These are phyloP conservation scores for Albophoma yamanashiensis DNA, from an alignment of 2,329 filamentous ascomycete species.

Conservation along the genomic window DNA sequence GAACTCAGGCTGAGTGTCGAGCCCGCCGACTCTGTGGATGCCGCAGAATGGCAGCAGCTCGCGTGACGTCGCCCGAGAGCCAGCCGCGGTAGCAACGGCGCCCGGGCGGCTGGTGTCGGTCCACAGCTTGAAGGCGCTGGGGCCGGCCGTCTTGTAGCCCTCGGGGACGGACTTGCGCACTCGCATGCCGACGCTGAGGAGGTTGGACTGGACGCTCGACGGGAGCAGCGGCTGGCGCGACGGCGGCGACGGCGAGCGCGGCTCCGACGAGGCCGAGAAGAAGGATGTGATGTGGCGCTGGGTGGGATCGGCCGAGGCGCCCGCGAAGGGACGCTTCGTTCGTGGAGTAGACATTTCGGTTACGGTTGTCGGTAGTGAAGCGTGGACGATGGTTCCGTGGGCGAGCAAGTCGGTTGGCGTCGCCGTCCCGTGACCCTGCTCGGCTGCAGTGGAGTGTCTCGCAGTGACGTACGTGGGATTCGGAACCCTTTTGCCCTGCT, in stretches of 20 bases:
- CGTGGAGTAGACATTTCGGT: slow-evolving; percentile 39
- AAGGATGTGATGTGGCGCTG: slow-evolving; percentile 56
- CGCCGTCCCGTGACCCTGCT: neutral
- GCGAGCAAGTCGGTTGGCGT: neutral
- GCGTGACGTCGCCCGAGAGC: slow-evolving; percentile 21
- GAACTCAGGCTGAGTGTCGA: slow-evolving; percentile 45
- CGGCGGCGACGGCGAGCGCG: slow-evolving; percentile 15
- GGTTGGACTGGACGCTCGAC: slow-evolving; percentile 60
- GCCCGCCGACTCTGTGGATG: slow-evolving; percentile 62
- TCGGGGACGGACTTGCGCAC: slow-evolving; percentile 88
- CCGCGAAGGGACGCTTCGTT: slow-evolving; percentile 51
- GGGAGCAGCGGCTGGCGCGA: slow-evolving; percentile 42
- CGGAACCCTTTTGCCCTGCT: neutral
- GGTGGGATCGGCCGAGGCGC: slow-evolving; percentile 44
- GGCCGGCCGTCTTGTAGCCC: slow-evolving; percentile 69
- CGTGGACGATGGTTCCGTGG: neutral
- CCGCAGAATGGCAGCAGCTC: slow-evolving; percentile 77
- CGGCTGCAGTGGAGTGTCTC: neutral
- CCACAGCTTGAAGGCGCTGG: slow-evolving; percentile 42
- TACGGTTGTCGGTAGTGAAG: neutral
- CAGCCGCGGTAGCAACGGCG: slow-evolving; percentile 5
- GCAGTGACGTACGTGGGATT: neutral
- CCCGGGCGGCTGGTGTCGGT: slow-evolving; percentile 18
- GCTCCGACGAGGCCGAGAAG: slow-evolving; percentile 33
- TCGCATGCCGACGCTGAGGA: slow-evolving; percentile 90